These are phyloP conservation scores for Aspergillus sp. DNA, from an alignment of 2,329 filamentous ascomycete species.

Conservation along the genomic window DNA sequence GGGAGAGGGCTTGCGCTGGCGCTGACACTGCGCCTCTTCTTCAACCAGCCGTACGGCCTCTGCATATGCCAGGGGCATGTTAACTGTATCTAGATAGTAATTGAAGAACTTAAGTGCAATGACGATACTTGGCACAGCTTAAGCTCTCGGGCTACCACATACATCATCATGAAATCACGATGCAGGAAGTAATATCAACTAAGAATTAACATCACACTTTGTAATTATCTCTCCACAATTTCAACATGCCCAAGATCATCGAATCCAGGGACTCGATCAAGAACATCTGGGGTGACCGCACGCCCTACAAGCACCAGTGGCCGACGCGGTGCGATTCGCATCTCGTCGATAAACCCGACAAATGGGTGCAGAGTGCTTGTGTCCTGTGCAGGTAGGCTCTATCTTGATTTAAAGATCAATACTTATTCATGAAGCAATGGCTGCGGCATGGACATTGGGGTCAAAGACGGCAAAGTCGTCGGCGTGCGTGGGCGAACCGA, in stretches of 20 bases:
- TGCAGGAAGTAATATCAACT: no score
- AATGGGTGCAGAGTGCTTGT: constrained; percentile 43
- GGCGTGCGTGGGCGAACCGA: constrained; percentile 35
- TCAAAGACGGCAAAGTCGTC: constrained; percentile 38
- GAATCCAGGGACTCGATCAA: constrained; percentile 30
- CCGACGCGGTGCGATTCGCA: constrained; percentile 31
- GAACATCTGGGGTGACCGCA: constrained; percentile 34
- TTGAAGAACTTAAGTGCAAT: no score
- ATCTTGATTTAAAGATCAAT: neutral
- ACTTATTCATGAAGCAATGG: constrained; percentile 31
- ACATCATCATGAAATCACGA: no score
- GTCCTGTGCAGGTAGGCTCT: constrained; percentile 38
- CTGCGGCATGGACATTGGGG: constrained; percentile 37
- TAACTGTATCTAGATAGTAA: neutral
- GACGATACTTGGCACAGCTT: no score
- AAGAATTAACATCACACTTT: no score
- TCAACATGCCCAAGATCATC: neutral
- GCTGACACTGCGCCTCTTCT: neutral
- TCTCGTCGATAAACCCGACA: constrained; percentile 34
- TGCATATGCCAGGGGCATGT: neutral
- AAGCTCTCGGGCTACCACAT: no score
- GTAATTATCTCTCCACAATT: no score
- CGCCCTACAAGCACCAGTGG: constrained; percentile 38
- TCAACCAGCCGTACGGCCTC: neutral
- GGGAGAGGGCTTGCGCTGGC: no score